phyloP scores from a whole-genome alignment of 2,329 filamentous ascomycete genomes.

The Penicillium sp. region DNA sequence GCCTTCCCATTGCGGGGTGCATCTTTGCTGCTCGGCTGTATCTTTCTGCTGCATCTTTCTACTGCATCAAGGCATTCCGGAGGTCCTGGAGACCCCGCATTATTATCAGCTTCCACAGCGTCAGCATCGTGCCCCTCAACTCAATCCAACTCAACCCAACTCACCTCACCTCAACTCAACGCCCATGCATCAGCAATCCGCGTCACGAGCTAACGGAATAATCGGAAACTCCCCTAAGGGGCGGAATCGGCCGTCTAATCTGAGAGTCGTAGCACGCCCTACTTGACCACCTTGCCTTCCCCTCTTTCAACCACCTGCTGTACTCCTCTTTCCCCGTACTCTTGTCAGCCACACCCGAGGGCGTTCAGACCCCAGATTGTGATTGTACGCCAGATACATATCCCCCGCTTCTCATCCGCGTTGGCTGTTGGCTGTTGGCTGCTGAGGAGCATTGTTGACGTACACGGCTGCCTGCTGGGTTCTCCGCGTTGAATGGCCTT shows the following conservation, averaged over 20 bases:
- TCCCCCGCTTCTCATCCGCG: background rate
- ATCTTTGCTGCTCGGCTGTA: slow-evolving; percentile 10
- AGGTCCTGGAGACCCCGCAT: slow-evolving; percentile 10
- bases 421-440: background rate
- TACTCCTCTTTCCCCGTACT: slow-evolving; percentile 7
- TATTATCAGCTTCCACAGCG: background rate
- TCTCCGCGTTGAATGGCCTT: slow-evolving; percentile 13
- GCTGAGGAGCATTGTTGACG: background rate
- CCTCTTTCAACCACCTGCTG: slow-evolving; percentile 2
- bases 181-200: slow-evolving; percentile 4
- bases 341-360: slow-evolving; percentile 17
- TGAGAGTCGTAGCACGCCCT: background rate
- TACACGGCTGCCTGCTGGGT: slow-evolving; percentile 7
- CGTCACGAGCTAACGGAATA: slow-evolving; percentile 8
- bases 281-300: background rate
- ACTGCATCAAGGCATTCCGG: slow-evolving; percentile 1
- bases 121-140: slow-evolving; percentile 11
- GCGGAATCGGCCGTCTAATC: background rate
- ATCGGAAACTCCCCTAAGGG: slow-evolving; percentile 10
- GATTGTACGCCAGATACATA: slow-evolving; percentile 3
- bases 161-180: too few relatives aligned
- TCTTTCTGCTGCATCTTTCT: background rate
- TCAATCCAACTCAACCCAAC: too few relatives aligned
- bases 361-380: slow-evolving; percentile 13
- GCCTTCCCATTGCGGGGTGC: slow-evolving; percentile 28